Percentiles rank a stretch among this genome's conserved stretches.
Evolutionary conservation across 257 asterid species (phyloP).

Genomic region (Linderniella brevidens): DNA sequence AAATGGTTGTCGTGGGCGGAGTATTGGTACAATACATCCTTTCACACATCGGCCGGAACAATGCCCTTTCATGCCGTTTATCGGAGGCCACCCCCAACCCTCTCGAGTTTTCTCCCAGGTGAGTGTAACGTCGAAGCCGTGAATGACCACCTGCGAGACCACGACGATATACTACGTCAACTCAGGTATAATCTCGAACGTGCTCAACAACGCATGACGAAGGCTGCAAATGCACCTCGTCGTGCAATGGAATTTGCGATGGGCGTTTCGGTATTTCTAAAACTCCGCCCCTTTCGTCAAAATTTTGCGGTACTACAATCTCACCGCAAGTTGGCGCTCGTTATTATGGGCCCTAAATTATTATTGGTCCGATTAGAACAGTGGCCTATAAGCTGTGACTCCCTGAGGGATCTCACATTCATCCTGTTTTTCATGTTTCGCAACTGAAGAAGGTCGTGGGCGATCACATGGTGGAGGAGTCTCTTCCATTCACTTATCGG

Average conservation of each 20-base stretch:
- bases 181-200: not conserved
- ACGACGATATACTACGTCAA: not conserved
- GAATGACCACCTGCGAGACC: not conserved
- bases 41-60: not conserved
- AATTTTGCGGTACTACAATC: not conserved
- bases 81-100: not conserved
- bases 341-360: not conserved
- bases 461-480: not conserved
- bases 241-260: not conserved
- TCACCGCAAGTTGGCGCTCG: not conserved
- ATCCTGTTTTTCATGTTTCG: conserved; percentile 1
- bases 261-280: not conserved
- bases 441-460: not conserved
- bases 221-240: not conserved
- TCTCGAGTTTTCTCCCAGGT: not conserved
- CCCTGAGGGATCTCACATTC: not conserved
- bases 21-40: not conserved
- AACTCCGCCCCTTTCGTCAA: not conserved
- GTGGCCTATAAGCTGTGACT: not conserved
- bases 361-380: not conserved
- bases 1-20: not conserved
- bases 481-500: too few relatives aligned
- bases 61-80: conserved; percentile 2
- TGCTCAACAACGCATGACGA: not conserved
- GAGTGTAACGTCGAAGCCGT: not conserved